Percentiles rank a stretch among this genome's conserved stretches.
These are phyloP conservation scores for Tolypocladium amazonense DNA, from an alignment of 2,329 filamentous ascomycete genomes.

Conservation along the genomic window DNA sequence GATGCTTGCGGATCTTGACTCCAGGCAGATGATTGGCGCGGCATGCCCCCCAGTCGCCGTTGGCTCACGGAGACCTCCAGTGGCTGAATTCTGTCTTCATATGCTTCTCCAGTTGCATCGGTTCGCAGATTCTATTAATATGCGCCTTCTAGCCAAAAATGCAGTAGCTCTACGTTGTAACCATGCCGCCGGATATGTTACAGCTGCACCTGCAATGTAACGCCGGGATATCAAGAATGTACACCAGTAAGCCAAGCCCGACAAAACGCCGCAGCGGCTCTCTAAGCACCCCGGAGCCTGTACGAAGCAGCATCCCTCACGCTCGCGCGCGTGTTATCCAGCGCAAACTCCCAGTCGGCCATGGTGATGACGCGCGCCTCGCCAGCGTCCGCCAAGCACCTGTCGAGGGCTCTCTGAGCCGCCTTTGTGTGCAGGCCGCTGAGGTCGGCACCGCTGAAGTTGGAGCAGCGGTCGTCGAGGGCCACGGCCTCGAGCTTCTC, in stretches of 20 bases:
- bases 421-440: conserved; percentile 37
- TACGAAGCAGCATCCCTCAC: conserved; percentile 37
- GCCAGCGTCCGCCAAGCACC: conserved; percentile 21
- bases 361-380: conserved; percentile 15
- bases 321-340: conserved; percentile 37
- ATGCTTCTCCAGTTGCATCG: background rate
- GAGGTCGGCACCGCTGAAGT: conserved; percentile 65
- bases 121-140: background rate
- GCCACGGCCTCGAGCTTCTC: conserved; percentile 54
- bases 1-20: background rate
- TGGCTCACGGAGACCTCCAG: background rate
- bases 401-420: conserved; percentile 34
- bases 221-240: background rate
- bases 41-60: background rate
- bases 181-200: background rate
- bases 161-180: background rate
- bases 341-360: conserved; percentile 42
- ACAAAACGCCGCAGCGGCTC: background rate
- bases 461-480: conserved; percentile 53
- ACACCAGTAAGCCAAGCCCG: background rate
- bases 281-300: conserved; percentile 14
- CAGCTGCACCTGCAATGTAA: background rate
- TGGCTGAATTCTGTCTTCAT: background rate
- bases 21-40: conserved; percentile 14
- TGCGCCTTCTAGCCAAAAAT: background rate